Conservation (phyloP, 2,329 filamentous ascomycete genomes). For the Exophiala calicioides region DNA sequence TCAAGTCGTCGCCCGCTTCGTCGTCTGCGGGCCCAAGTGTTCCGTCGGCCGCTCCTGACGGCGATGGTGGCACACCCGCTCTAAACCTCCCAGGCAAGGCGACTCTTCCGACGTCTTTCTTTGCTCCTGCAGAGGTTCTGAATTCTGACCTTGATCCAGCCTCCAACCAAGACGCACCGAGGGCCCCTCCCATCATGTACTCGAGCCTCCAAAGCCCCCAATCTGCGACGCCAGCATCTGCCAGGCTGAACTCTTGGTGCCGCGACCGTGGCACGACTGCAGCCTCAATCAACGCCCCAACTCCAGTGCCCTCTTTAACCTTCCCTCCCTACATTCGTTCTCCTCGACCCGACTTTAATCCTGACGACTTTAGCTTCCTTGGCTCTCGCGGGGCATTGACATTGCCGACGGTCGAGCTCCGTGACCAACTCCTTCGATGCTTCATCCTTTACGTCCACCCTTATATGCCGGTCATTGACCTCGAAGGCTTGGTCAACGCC, state of each 20-base stretch:
- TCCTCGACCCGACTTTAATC: constrained; percentile 11
- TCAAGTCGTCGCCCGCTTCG: constrained; percentile 1
- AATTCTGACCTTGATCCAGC: too few relatives aligned
- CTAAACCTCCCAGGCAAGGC: too few relatives aligned
- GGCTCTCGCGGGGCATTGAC: constrained; percentile 66
- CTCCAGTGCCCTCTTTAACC: not conserved
- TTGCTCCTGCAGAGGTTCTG: too few relatives aligned
- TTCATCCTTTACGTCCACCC: constrained; percentile 90
- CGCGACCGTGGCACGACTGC: not conserved
- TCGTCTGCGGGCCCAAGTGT: not conserved
- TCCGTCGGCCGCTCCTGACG: not conserved
- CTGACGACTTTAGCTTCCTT: constrained; percentile 22
- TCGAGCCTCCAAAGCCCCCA: too few relatives aligned
- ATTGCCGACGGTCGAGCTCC: constrained; percentile 68
- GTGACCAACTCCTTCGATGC: constrained; percentile 76
- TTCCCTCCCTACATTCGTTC: constrained; percentile 23
- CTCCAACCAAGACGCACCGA: too few relatives aligned
- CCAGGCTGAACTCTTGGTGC: too few relatives aligned
- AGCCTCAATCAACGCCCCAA: not conserved
- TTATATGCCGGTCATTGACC: constrained; percentile 83
- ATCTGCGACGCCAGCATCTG: too few relatives aligned
- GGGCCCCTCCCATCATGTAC: too few relatives aligned
- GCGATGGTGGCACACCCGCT: too few relatives aligned
- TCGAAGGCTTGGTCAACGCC: constrained; percentile 19
- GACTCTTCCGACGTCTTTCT: too few relatives aligned